phyloP scores from a whole-genome alignment of 208 protist genomes.

The Trypanosoma lewisi region DNA sequence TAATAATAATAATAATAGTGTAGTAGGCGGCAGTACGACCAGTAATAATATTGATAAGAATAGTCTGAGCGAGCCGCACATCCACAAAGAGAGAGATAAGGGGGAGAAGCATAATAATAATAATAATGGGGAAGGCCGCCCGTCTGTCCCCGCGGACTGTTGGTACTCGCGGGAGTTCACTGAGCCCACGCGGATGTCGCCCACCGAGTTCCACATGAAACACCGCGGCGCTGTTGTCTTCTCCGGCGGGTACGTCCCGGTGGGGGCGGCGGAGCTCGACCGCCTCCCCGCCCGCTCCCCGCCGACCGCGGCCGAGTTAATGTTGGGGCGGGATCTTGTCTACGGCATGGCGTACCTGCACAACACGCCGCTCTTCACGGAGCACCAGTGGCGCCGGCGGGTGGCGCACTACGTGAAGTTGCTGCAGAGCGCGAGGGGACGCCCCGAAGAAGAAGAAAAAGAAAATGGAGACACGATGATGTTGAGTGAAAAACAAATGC shows the following conservation, averaged over 20 bases:
- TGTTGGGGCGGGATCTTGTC: conserved; percentile 55
- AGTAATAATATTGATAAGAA: too few relatives aligned
- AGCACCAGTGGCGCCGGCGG: conserved; percentile 69
- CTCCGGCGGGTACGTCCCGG: conserved; percentile 41
- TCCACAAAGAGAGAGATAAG: too few relatives aligned
- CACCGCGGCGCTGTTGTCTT: conserved; percentile 64
- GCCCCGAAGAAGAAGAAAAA: not conserved
- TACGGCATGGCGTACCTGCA: conserved; percentile 78
- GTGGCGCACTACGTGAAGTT: conserved; percentile 35
- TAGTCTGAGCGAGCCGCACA: too few relatives aligned
- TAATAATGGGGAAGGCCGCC: too few relatives aligned
- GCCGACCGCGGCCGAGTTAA: conserved; percentile 26
- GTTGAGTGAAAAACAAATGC: conserved; percentile 8
- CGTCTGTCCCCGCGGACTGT: conserved; percentile 39
- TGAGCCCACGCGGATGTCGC: conserved; percentile 28
- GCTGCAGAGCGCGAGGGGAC: too few relatives aligned
- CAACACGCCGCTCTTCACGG: conserved; percentile 63
- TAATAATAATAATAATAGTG: too few relatives aligned
- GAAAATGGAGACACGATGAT: not conserved
- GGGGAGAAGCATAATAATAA: too few relatives aligned
- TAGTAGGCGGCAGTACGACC: too few relatives aligned
- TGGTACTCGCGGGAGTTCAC: conserved; percentile 64
- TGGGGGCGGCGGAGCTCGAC: conserved; percentile 36
- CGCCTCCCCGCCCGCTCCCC: conserved; percentile 39
- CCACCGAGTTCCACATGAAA: conserved; percentile 51